Conservation (phyloP, 495 filamentous ascomycete species). For the Xanthoparmelia taractica region DNA sequence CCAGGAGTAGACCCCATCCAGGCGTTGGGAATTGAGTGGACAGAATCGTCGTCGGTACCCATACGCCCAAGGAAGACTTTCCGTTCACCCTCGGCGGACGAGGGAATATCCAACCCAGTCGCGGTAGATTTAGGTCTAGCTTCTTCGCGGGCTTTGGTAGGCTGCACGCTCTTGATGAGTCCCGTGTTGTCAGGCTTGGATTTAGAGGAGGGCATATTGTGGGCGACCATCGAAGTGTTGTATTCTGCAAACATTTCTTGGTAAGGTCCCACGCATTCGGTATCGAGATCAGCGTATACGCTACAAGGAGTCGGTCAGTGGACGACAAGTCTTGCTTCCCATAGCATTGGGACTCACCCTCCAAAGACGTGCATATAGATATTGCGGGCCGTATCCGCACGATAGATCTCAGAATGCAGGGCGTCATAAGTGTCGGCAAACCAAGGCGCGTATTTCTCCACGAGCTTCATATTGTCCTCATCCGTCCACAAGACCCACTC, state of each 20-base stretch:
- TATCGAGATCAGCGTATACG: conserved; percentile 27
- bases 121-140: not conserved
- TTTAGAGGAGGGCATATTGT: not conserved
- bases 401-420: conserved; percentile 23
- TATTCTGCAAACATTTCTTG: conserved; percentile 18
- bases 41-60: conserved; percentile 20
- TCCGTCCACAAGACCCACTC: conserved; percentile 29
- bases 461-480: conserved; percentile 23
- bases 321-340: no score
- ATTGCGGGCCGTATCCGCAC: conserved; percentile 22
- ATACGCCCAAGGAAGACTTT: conserved; percentile 26
- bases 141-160: not conserved
- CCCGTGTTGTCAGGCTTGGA: not conserved
- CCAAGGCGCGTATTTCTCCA: conserved; percentile 24
- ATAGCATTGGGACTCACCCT: conserved; percentile 10
- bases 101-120: not conserved
- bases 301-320: conserved; percentile 6
- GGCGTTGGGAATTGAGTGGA: conserved; percentile 26
- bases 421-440: conserved; percentile 19
- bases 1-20: conserved; percentile 26
- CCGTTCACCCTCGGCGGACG: not conserved
- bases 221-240: conserved; percentile 12
- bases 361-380: conserved; percentile 27
- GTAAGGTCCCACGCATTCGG: conserved; percentile 24
- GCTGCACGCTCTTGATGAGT: not conserved